A percentile compares a stretch with the other conserved stretches of the same genome.
phyloP scores from a whole-genome alignment of 106 monocot genomes.

The Dendrobium huoshanense region DNA sequence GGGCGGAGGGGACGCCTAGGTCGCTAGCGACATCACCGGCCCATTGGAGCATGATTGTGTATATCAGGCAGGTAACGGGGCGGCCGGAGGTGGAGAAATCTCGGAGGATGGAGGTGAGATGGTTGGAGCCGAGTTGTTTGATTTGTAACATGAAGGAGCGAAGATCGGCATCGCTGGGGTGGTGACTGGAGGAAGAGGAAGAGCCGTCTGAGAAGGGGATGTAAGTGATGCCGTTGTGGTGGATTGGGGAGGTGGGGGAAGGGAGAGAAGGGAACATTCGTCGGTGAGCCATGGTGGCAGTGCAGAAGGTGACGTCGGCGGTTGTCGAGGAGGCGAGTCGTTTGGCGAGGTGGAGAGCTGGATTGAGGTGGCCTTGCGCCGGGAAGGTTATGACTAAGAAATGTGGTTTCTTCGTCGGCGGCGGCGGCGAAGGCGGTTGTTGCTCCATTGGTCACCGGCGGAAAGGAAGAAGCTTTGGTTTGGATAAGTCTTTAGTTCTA shows the following conservation, averaged over 20 bases:
- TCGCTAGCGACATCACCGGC: conserved; percentile 23
- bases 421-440: background rate
- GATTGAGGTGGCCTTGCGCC: conserved; percentile 14
- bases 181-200: conserved; percentile 20
- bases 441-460: background rate
- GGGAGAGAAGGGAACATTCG: conserved; percentile 7
- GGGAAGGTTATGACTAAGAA: conserved; percentile 9
- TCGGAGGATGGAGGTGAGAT: conserved; percentile 10
- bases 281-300: background rate
- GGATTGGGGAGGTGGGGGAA: background rate
- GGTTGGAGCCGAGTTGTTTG: conserved; percentile 5
- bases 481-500: background rate
- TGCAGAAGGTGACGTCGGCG: conserved; percentile 9
- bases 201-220: conserved; percentile 34
- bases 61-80: conserved; percentile 32
- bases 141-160: conserved; percentile 3
- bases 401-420: background rate
- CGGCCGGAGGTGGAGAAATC: conserved; percentile 10
- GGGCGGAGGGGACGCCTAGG: conserved; percentile 20
- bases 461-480: background rate
- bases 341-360: conserved; percentile 7
- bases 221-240: conserved; percentile 21
- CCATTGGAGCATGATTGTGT: conserved; percentile 26
- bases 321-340: background rate
- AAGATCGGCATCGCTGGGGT: background rate